These are phyloP conservation scores for Symmetrospora coprosmae DNA, from an alignment of 768 basidiomycete species.

Conservation along the genomic window DNA sequence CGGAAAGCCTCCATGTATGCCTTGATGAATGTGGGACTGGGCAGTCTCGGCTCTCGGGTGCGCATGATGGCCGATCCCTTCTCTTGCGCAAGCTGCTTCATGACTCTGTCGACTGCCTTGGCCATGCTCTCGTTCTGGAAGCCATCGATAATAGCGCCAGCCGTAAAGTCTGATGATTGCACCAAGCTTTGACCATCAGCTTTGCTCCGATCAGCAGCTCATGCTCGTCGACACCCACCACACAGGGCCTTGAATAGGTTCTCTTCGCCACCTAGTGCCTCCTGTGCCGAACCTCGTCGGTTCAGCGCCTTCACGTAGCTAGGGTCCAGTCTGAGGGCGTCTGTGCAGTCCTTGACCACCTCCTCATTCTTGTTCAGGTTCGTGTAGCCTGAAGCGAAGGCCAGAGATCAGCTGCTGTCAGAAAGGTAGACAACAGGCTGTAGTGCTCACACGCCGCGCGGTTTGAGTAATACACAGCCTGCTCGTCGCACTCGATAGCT, in stretches of 20 bases:
- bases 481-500: slow-evolving; percentile 41
- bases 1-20: slow-evolving; percentile 97
- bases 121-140: slow-evolving; percentile 71
- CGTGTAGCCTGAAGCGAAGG: slow-evolving; percentile 54
- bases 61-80: slow-evolving; percentile 59
- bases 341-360: slow-evolving; percentile 76
- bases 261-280: slow-evolving; percentile 56
- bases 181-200: background rate
- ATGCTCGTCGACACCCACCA: background rate
- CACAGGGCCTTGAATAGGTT: slow-evolving; percentile 39
- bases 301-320: slow-evolving; percentile 55
- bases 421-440: background rate
- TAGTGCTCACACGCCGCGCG: slow-evolving; percentile 71
- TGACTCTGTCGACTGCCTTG: slow-evolving; percentile 73
- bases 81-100: slow-evolving; percentile 62
- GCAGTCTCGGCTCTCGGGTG: slow-evolving; percentile 66
- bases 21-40: slow-evolving; percentile 72
- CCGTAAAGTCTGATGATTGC: slow-evolving; percentile 62
- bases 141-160: slow-evolving; percentile 85
- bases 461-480: slow-evolving; percentile 87
- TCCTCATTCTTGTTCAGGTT: slow-evolving; percentile 68
- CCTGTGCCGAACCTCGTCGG: slow-evolving; percentile 70
- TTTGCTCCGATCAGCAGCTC: background rate
- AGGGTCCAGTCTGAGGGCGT: slow-evolving; percentile 65
- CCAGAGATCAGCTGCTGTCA: background rate